Evolutionary conservation across 768 basidiomycete species (phyloP).

Genomic region (Pholiota conissans): DNA sequence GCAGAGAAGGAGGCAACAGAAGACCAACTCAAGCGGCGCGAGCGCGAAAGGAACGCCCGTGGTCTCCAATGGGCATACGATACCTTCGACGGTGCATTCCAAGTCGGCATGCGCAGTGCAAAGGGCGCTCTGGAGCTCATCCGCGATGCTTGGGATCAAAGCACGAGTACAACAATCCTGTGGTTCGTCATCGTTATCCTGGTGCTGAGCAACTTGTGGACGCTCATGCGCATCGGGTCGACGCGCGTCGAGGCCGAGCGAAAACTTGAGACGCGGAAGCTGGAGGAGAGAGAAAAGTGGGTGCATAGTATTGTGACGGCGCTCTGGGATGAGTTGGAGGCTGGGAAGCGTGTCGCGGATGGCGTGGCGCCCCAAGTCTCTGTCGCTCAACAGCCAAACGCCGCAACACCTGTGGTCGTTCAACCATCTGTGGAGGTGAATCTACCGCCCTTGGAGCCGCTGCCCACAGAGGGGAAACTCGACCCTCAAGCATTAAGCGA

Average conservation of each 20-base stretch:
- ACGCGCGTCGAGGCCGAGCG: constrained; percentile 40
- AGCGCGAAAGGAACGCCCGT: constrained; percentile 67
- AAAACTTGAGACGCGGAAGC: constrained; percentile 50
- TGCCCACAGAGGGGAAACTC: not conserved
- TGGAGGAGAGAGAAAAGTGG: constrained; percentile 73
- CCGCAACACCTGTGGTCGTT: not conserved
- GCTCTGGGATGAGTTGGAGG: constrained; percentile 70
- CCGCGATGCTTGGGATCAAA: constrained; percentile 78
- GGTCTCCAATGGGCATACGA: constrained; percentile 89
- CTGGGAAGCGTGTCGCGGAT: constrained; percentile 33
- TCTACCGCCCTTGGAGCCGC: not conserved
- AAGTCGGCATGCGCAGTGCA: constrained; percentile 71
- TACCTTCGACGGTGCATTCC: constrained; percentile 74
- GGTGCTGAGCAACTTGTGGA: constrained; percentile 80
- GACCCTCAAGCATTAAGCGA: constrained; percentile 31
- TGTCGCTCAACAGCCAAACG: not conserved
- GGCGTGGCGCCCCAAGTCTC: not conserved
- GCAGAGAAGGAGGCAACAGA: constrained; percentile 24
- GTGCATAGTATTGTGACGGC: constrained; percentile 70
- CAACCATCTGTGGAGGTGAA: not conserved
- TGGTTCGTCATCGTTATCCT: constrained; percentile 72
- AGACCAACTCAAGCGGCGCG: constrained; percentile 54
- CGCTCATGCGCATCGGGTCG: constrained; percentile 42
- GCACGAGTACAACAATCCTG: constrained; percentile 68
- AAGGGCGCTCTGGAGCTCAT: constrained; percentile 76